phyloP scores from a whole-genome alignment of 1,284 basidiomycete genomes.

The Takashimella koratensis region DNA sequence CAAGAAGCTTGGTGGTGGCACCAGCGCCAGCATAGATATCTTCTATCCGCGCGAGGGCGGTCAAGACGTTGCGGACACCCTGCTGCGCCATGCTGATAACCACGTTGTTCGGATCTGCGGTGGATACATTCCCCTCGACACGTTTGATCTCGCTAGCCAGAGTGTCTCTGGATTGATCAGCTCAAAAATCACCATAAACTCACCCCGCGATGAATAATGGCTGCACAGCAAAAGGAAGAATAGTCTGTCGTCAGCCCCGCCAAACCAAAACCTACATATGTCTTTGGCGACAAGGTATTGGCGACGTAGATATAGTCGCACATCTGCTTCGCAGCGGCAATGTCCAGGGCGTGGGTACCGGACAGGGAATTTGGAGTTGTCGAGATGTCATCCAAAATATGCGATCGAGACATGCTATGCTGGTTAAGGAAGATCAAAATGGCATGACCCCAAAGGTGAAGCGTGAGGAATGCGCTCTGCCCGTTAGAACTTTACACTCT shows the following conservation, averaged over 20 bases:
- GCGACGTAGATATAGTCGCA: slow-evolving; percentile 51
- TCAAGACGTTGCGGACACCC: slow-evolving; percentile 42
- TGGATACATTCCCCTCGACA: slow-evolving; percentile 6
- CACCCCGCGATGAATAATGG: slow-evolving; percentile 44
- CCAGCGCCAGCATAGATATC: slow-evolving; percentile 48
- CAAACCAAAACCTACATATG: too few species aligned
- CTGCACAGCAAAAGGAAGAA: slow-evolving; percentile 39
- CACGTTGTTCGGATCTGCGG: too few species aligned
- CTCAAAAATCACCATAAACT: slow-evolving; percentile 49
- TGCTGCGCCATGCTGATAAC: slow-evolving; percentile 47
- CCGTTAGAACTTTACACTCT: too few species aligned
- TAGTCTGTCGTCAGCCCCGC: too few species aligned
- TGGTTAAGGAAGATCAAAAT: slow-evolving; percentile 51
- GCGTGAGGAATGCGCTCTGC: slow-evolving; percentile 31
- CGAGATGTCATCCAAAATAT: slow-evolving; percentile 48
- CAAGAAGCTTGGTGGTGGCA: slow-evolving; percentile 42
- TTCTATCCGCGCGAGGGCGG: slow-evolving; percentile 46
- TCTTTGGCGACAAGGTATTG: slow-evolving; percentile 35
- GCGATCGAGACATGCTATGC: slow-evolving; percentile 46
- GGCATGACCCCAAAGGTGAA: slow-evolving; percentile 49
- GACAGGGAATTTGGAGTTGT: slow-evolving; percentile 46
- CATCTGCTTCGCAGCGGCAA: slow-evolving; percentile 47
- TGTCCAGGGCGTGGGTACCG: slow-evolving; percentile 44
- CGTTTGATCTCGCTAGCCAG: too few species aligned
- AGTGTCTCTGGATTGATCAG: slow-evolving; percentile 37